These are phyloP conservation scores for Neurospora hispaniola DNA, from an alignment of 495 filamentous ascomycete genomes.

Conservation along the genomic window DNA sequence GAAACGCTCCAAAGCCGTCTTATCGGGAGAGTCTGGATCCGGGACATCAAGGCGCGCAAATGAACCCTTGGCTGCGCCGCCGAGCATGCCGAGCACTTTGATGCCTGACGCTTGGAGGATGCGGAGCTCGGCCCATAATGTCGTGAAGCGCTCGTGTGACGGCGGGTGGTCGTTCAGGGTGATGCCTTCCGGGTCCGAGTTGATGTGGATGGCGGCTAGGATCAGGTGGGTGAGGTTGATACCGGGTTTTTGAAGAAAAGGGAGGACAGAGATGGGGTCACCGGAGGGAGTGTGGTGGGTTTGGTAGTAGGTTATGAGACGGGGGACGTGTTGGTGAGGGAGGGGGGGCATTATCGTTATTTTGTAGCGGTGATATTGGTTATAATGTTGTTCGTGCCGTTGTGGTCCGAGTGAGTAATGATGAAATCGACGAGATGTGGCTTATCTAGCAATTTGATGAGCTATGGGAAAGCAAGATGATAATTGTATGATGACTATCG, in stretches of 20 bases:
- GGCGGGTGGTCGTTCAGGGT: slow-evolving; percentile 69
- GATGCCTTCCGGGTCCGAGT: slow-evolving; percentile 49
- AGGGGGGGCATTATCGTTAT: slow-evolving; percentile 10
- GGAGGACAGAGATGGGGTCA: slow-evolving; percentile 57
- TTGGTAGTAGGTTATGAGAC: slow-evolving; percentile 20
- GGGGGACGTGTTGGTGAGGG: slow-evolving; percentile 9
- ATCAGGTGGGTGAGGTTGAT: slow-evolving; percentile 60
- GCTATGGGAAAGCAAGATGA: background rate
- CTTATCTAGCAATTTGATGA: background rate
- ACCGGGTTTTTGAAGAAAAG: slow-evolving; percentile 48
- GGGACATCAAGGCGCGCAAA: slow-evolving; percentile 53
- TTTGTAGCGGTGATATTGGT: background rate
- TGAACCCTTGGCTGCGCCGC: slow-evolving; percentile 64
- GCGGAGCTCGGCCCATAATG: slow-evolving; percentile 62
- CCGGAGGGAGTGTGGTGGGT: slow-evolving; percentile 44
- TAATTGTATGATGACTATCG: background rate
- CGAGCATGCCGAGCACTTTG: slow-evolving; percentile 72
- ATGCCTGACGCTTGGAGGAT: slow-evolving; percentile 54
- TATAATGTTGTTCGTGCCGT: background rate
- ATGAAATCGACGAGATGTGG: background rate
- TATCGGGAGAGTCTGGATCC: slow-evolving; percentile 6
- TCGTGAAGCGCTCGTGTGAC: slow-evolving; percentile 41
- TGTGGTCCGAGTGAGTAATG: background rate
- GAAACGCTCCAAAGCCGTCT: slow-evolving; percentile 32
- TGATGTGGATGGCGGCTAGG: slow-evolving; percentile 71